Percentiles rank a stretch among this genome's conserved stretches.
phyloP scores from a whole-genome alignment of 495 filamentous ascomycete genomes.

The Neurospora pannonica region DNA sequence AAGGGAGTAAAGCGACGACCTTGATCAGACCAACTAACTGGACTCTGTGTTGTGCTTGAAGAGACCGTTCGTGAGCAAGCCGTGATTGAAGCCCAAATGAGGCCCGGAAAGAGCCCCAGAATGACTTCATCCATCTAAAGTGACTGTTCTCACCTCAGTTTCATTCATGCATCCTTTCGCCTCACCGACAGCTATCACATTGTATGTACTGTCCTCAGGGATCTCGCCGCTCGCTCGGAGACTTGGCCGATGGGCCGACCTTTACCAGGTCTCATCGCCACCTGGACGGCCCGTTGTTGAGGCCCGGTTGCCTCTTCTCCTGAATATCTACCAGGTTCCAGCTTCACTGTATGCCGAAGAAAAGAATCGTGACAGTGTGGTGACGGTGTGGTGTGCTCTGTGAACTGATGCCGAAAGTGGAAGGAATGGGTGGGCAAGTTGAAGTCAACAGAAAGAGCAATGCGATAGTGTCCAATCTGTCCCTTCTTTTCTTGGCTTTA shows the following conservation, averaged over 20 bases:
- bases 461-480: neutral
- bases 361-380: neutral
- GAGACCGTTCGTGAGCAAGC: neutral
- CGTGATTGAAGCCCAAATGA: neutral
- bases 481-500: neutral
- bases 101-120: neutral
- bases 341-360: neutral
- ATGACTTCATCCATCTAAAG: neutral
- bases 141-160: neutral
- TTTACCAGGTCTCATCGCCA: too few relatives aligned
- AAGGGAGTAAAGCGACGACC: neutral
- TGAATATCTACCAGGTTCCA: neutral
- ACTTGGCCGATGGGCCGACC: neutral
- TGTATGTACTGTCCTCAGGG: neutral
- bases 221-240: neutral
- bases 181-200: neutral
- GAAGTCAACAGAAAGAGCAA: neutral
- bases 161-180: neutral
- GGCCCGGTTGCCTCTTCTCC: neutral
- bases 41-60: neutral
- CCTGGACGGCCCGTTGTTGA: too few relatives aligned
- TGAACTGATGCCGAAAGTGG: neutral
- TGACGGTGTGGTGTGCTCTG: neutral
- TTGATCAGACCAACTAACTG: neutral
- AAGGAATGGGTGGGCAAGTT: neutral